phyloP scores from a whole-genome alignment of 768 basidiomycete genomes.

The Suillus lakei region DNA sequence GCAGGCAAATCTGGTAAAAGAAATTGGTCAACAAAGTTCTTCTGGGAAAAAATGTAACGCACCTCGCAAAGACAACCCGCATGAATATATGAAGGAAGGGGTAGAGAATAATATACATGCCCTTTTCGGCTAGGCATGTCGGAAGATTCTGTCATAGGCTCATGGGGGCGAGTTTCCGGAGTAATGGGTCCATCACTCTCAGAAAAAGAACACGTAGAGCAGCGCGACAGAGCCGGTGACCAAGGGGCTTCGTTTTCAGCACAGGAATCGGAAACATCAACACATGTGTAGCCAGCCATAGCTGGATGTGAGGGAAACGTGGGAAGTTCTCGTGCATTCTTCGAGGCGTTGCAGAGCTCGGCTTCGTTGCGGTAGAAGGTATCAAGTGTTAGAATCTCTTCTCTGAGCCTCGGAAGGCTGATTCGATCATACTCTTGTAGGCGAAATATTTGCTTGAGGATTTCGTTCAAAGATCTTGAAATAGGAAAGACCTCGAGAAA shows the following conservation, averaged over 20 bases:
- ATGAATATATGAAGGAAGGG: not conserved
- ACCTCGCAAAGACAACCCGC: not conserved
- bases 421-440: slow-evolving; percentile 65
- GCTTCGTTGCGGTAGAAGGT: slow-evolving; percentile 64
- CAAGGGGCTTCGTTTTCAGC: not conserved
- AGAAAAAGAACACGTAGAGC: not conserved
- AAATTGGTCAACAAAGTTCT: not conserved
- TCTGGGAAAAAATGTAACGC: not conserved
- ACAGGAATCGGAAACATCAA: not conserved
- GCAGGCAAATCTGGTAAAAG: not conserved
- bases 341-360: slow-evolving; percentile 42
- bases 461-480: slow-evolving; percentile 62
- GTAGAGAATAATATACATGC: not conserved
- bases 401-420: slow-evolving; percentile 60
- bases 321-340: slow-evolving; percentile 8
- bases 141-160: slow-evolving; percentile 48
- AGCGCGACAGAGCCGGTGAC: not conserved
- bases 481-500: slow-evolving; percentile 79
- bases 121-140: slow-evolving; percentile 17
- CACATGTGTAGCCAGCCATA: not conserved
- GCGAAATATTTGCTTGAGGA: slow-evolving; percentile 74
- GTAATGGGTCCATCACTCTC: slow-evolving; percentile 51
- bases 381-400: slow-evolving; percentile 57
- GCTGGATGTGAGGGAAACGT: not conserved
- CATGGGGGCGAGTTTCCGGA: slow-evolving; percentile 45